Percentiles rank a stretch among this genome's conserved stretches.
Conservation (phyloP, 495 filamentous ascomycete genomes). For the Thermothielavioides terrestris region DNA sequence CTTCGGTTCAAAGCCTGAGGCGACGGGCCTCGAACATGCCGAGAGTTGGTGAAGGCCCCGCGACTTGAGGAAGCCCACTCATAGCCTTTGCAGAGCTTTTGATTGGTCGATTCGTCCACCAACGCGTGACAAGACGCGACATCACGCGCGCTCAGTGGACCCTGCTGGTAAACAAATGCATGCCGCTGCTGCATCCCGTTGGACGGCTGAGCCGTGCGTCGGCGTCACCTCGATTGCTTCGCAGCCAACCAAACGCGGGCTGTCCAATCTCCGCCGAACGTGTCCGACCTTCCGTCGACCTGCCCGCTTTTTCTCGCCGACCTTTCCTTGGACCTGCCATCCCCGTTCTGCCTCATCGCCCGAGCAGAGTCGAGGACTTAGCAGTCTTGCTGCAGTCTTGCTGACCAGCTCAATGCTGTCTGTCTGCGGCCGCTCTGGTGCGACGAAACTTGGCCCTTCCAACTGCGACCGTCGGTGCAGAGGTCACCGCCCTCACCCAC, state of each 20-base stretch:
- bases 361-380: too few species aligned
- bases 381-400: too few species aligned
- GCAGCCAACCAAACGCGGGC: constrained; percentile 8
- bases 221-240: constrained; percentile 2
- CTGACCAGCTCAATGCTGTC: too few species aligned
- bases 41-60: not conserved
- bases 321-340: not conserved
- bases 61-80: constrained; percentile 2
- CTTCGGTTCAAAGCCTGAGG: not conserved
- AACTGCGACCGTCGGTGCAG: too few species aligned
- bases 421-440: too few species aligned
- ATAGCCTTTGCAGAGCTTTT: not conserved
- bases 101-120: constrained; percentile 1
- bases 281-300: not conserved
- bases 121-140: constrained; percentile 10
- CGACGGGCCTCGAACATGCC: not conserved
- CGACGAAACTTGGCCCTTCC: too few species aligned
- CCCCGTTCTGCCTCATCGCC: too few species aligned
- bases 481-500: too few species aligned
- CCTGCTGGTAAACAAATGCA: constrained; percentile 14
- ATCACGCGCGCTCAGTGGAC: constrained; percentile 14
- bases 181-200: constrained; percentile 14
- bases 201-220: constrained; percentile 6
- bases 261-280: constrained; percentile 6
- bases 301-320: not conserved